phyloP scores from a whole-genome alignment of 2,329 filamentous ascomycete species.

The Pseudogymnoascus sp. region DNA sequence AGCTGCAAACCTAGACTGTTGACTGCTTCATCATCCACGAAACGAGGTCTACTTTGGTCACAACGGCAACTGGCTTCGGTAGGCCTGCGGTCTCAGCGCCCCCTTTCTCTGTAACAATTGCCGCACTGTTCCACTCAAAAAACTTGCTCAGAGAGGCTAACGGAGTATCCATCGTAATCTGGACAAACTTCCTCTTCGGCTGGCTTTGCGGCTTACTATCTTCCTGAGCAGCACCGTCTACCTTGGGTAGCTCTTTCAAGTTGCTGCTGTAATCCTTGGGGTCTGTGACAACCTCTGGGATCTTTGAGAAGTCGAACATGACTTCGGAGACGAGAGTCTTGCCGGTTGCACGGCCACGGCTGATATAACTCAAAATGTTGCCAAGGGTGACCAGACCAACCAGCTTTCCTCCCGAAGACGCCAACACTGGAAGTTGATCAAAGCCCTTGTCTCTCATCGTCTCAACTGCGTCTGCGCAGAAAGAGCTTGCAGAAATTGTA shows the following conservation, averaged over 20 bases:
- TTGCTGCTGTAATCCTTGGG: constrained; percentile 51
- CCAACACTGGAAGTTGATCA: constrained; percentile 89
- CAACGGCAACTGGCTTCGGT: constrained; percentile 75
- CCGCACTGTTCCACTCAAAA: constrained; percentile 96
- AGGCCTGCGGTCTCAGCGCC: constrained; percentile 39
- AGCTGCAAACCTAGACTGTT: constrained; percentile 23
- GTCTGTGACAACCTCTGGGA: constrained; percentile 87
- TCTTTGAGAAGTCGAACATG: constrained; percentile 91
- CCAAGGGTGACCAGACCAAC: constrained; percentile 91
- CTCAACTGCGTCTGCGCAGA: constrained; percentile 84
- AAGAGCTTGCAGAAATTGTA: constrained; percentile 61
- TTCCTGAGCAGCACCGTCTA: constrained; percentile 20
- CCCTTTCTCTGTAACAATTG: constrained; percentile 76
- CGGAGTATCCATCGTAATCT: constrained; percentile 87
- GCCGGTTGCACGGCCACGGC: constrained; percentile 66
- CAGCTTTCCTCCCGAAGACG: constrained; percentile 58
- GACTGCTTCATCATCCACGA: constrained; percentile 76
- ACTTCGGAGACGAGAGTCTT: constrained; percentile 70
- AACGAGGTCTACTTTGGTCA: constrained; percentile 92
- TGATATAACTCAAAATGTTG: constrained; percentile 86
- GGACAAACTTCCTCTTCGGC: constrained; percentile 66
- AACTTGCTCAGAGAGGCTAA: constrained; percentile 79
- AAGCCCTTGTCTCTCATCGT: constrained; percentile 98
- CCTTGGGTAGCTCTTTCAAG: constrained; percentile 26
- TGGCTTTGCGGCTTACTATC: constrained; percentile 34